Conservation (phyloP, 139 green algal genomes). For the Yamagishiella unicocca region DNA sequence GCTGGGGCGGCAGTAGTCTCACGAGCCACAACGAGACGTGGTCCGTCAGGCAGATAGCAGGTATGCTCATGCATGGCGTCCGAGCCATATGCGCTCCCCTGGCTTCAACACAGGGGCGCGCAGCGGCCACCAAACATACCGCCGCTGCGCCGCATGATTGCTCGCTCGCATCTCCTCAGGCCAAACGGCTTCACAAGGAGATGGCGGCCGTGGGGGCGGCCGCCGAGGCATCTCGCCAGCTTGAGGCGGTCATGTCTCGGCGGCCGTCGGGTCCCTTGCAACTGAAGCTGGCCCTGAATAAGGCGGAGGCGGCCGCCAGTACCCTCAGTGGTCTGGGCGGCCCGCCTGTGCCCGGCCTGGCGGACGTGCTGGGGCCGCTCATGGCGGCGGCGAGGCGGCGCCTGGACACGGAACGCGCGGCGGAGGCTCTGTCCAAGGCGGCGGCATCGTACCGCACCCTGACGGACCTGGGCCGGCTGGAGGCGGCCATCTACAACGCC, state of each 20-base stretch:
- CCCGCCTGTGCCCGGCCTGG: conserved; percentile 2
- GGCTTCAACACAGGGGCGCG: no score
- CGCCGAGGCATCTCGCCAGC: conserved; percentile 66
- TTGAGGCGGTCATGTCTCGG: conserved; percentile 69
- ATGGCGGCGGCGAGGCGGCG: conserved; percentile 62
- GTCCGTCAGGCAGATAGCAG: no score
- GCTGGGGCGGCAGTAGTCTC: no score
- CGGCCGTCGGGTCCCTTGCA: conserved; percentile 53
- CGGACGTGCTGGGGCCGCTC: conserved; percentile 49
- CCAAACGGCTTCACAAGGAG: conserved; percentile 82
- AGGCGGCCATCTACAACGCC: conserved; percentile 78
- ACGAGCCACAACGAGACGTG: no score
- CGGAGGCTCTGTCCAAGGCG: conserved; percentile 72
- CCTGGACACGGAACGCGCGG: conserved; percentile 76
- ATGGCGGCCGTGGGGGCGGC: conserved; percentile 76
- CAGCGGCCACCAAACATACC: no score
- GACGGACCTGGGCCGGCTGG: conserved; percentile 76
- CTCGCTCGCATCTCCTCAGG: conserved; percentile 55
- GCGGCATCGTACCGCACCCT: conserved; percentile 59
- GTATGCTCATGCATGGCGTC: no score
- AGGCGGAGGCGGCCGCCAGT: conserved; percentile 69
- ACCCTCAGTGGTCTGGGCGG: conserved; percentile 35
- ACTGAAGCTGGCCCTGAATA: conserved; percentile 66
- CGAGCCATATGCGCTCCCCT: no score
- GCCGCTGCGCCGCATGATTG: no score